Evolutionary conservation across 2,329 filamentous ascomycete species (phyloP), one percentile per base, ranked within the genome.

Genomic region (Epichloe sp.): DNA sequence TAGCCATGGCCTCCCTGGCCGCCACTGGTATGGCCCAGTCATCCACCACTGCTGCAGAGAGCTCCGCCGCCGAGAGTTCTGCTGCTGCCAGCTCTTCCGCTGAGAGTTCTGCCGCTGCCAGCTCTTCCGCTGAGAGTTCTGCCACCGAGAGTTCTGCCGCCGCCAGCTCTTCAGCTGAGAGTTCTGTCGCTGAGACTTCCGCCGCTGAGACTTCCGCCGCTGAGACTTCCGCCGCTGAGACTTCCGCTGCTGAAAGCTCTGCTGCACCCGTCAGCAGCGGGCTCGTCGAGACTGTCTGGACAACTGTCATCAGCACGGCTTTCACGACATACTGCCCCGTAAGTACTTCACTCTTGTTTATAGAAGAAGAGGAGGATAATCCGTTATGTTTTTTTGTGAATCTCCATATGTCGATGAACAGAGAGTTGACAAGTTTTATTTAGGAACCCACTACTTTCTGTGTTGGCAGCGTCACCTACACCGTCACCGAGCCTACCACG

Each of bases 291-390:
- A 51, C 55, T 38, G 53, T 52, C 19, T 63, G 59, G 54, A 68
- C 68, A 23, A 71, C 69, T n/a, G 62, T 69, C 49, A 56, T 67
- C 49, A 62, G 64, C 47, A 66, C 65, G 11, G 60, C 63, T 52
- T 71, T 67, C 57, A 66, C 68, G 38, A 69, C 69, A 43, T 69
- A 66, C 61, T 75, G 72, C 56, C 71, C 72, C 15, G 69, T 72
- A 64, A 58, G 66, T 64, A 10, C 15, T 17, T 45, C 19, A 21
- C 8, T n/a, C 6, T 1, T 1, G 4, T 11, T 4, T 7, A 23
- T 3, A 31, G 26, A 10, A 31, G 26, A 31, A 11, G 26, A 31
- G 3, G 26, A 31, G 10, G 26, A 10, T 31, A 4, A 11, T 31
- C 3, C 26, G 26, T 31, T 31, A 31, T 11, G 10, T 31, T 31